Percentiles rank a stretch among this genome's conserved stretches.
Evolutionary conservation across 2,329 filamentous ascomycete genomes (phyloP).

Genomic region (Hypoxylon sp.): DNA sequence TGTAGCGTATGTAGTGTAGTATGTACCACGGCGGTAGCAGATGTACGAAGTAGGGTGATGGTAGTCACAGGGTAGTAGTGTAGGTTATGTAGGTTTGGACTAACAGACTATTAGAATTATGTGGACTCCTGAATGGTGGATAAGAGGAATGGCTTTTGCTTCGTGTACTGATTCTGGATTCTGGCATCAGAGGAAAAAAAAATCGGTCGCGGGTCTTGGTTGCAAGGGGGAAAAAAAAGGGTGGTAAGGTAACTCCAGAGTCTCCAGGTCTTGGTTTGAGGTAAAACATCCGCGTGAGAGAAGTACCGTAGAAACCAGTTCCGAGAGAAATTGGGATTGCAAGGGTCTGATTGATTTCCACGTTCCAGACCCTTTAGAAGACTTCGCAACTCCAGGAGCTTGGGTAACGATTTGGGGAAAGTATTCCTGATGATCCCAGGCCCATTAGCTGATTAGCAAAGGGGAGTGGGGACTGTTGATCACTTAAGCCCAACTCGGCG

Average conservation of each 20-base stretch:
- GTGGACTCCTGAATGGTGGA: background rate
- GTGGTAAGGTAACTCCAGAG: background rate
- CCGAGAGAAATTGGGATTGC: slow-evolving; percentile 43
- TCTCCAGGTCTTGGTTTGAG: slow-evolving; percentile 26
- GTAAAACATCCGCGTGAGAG: slow-evolving; percentile 39
- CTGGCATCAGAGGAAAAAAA: background rate
- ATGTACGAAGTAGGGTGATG: background rate
- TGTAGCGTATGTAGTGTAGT: too few relatives aligned
- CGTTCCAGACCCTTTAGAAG: slow-evolving; percentile 40
- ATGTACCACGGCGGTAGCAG: slow-evolving; percentile 12
- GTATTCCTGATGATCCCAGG: slow-evolving; percentile 41
- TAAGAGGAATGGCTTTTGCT: background rate
- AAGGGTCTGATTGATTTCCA: slow-evolving; percentile 40
- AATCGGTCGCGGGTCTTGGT: background rate
- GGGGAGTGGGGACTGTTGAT: slow-evolving; percentile 36
- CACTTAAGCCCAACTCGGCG: slow-evolving; percentile 40
- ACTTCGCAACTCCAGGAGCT: slow-evolving; percentile 38
- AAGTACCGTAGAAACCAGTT: slow-evolving; percentile 41
- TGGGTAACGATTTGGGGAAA: slow-evolving; percentile 42
- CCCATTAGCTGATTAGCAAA: slow-evolving; percentile 22
- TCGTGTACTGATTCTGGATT: background rate
- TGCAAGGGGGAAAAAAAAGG: background rate
- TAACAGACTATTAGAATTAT: slow-evolving; percentile 4
- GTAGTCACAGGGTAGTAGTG: slow-evolving; percentile 2
- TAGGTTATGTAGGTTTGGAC: background rate